Percentiles rank a stretch among this genome's conserved stretches.
phyloP scores from a whole-genome alignment of 192 early-diverging fungal genomes.

The Podila horticola region DNA sequence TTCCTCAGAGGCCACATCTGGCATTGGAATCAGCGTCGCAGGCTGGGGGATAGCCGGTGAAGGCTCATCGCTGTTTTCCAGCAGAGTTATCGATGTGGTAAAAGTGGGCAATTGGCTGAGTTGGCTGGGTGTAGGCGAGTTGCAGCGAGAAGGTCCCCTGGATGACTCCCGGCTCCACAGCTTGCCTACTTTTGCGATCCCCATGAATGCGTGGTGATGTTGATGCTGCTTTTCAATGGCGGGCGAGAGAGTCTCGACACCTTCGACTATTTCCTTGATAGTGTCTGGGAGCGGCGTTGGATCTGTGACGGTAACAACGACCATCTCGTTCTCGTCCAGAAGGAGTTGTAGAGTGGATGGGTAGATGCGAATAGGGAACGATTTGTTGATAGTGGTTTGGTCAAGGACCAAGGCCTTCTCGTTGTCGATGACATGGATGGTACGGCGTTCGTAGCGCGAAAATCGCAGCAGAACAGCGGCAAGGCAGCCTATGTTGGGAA shows the following conservation, averaged over 20 bases:
- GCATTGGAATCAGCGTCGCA: not conserved
- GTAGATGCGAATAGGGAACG: constrained; percentile 31
- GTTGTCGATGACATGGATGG: not conserved
- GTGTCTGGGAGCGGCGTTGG: not conserved
- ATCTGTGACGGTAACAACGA: not conserved
- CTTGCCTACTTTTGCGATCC: not conserved
- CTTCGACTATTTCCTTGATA: no score
- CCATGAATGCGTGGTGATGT: constrained; percentile 11
- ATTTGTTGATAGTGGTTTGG: constrained; percentile 25
- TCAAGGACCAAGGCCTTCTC: constrained; percentile 13
- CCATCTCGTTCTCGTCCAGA: constrained; percentile 12
- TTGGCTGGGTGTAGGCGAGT: constrained; percentile 13
- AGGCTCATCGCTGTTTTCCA: not conserved
- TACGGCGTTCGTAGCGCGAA: not conserved
- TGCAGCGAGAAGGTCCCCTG: not conserved
- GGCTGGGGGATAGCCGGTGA: not conserved
- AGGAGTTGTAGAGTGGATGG: constrained; percentile 13
- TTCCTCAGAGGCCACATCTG: no score
- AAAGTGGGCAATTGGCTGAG: constrained; percentile 5
- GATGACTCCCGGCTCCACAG: constrained; percentile 24
- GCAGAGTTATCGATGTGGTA: not conserved
- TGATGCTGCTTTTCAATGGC: constrained; percentile 5
- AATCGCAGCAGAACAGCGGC: constrained; percentile 16
- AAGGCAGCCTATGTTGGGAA: constrained; percentile 12
- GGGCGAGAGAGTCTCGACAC: not conserved